Conservation (phyloP, 139 green algal species). For the Desmodesmus armatus region DNA sequence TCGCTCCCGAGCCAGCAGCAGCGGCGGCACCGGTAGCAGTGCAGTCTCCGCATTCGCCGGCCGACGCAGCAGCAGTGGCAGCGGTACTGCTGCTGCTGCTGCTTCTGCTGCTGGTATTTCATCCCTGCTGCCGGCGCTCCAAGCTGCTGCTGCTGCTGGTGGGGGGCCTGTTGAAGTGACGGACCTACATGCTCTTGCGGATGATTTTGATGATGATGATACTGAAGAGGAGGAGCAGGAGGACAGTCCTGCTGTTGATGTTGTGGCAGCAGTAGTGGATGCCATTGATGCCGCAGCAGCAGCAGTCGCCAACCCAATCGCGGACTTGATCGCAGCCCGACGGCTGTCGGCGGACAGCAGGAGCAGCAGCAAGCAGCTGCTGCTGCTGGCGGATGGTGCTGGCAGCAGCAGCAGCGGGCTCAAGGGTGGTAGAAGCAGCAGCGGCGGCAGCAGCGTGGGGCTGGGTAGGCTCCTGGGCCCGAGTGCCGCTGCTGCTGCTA, state of each 20-base stretch:
- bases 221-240: not conserved
- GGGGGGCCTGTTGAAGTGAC: no score
- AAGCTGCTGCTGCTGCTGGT: no score
- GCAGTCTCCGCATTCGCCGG: not conserved
- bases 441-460: slow-evolving; percentile 16
- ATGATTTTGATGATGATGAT: not conserved
- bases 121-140: no score
- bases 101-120: not conserved
- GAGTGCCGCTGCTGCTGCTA: no score
- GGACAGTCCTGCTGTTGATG: not conserved
- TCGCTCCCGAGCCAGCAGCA: not conserved
- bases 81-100: not conserved
- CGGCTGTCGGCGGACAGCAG: not conserved
- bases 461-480: no score
- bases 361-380: not conserved
- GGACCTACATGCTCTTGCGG: no score
- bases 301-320: slow-evolving; percentile 17
- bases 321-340: not conserved
- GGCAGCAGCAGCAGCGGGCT: not conserved
- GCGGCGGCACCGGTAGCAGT: not conserved
- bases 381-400: not conserved
- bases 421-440: not conserved
- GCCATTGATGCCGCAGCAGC: slow-evolving; percentile 25
- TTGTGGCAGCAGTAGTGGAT: slow-evolving; percentile 20
- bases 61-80: not conserved